Base-by-base conservation (phyloP, 768 basidiomycete species). In the Xerocomus spinulosus region DNA sequence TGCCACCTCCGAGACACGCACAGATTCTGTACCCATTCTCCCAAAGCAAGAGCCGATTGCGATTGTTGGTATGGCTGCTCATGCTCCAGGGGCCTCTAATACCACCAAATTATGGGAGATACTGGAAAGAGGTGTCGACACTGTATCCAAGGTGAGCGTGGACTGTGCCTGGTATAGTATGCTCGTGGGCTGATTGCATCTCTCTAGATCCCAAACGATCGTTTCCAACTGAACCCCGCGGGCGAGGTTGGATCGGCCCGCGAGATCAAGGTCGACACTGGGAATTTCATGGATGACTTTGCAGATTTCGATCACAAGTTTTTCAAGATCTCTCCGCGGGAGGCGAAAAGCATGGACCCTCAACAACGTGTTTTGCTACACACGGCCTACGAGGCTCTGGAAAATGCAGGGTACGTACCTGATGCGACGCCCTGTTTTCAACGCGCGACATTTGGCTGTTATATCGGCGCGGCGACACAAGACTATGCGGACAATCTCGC, bases 311-410 rank as follows among this genome's bases (percentile, higher is more conserved):
- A 89, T 60, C 72, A 85, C 59, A 70, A 67, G 60, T 85, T 86
- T 59, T 89, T 88, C 72, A 79, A 76, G 34, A 77, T 86, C 37
- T 84, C 80, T 33, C 85, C 87, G 2, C 77, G 86, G 5, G 86
- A 88, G 63, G 85, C 87, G 13, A 78, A 69, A 50, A 79, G 72
- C 61, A 87, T 87, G 84, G 83, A 87, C 57, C 85, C 87, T 7
- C 85, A 87, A 53, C 85, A 87, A 52, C 76, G 86, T 5, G 55
- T 88, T 28, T 68, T 88, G 5, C 71, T 88, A 14, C 83, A 83
- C 32, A 73, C 77, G 3, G 82, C 81, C 5, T 78, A 85, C 44
- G 75, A 83, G 48, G 86, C 86, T 0, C 69, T 88, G 4, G 85
- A 87, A 59, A 73, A 80, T 50, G 75, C 85, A 4, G 87, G 86